Evolutionary conservation across 139 green algal genomes (phyloP), one percentile per base, ranked within the genome.

Genomic region (Auxenochlorella protothecoides): DNA sequence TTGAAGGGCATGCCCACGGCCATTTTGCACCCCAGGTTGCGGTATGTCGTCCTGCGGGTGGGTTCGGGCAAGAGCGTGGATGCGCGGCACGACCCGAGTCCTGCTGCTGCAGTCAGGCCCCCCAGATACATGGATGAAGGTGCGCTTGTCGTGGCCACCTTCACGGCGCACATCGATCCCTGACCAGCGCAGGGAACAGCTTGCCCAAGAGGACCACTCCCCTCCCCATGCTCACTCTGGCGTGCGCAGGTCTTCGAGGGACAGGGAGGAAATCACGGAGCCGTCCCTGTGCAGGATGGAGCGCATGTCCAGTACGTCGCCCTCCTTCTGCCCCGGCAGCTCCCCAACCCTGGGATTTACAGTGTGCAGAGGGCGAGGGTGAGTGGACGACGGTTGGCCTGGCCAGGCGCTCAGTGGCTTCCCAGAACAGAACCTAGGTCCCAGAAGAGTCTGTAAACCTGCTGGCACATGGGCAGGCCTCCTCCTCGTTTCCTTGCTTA

Each of bases 1-100:
- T 97, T 98, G 88, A 99, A 98, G 10, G 95, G 95, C 91, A 99
- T 97, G 69, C 95, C 95, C 72, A 99, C 92, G 4, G 85, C 90
- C 81, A 97, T 78, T 89, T 98, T 99, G 79, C 76, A 80, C 3
- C 92, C 93, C 59, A 99, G 89, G 65, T 83, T 77, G 70, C 84
- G 79, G 89, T 98, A 99, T 63, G 76, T 16, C 68, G 60, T 55
- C 68, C 73, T 78, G 73, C 72, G 3, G 14, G 9, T 16, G 62
- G 13, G 13, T 5, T n/a, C 4, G 1, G 27, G 11, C 59, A 65
- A 53, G 56, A 65, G 9, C 27, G 56, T 7, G 6, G n/a, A 57
- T 16, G n/a, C 27, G 8, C 16, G 44, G 55, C 68, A 54, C 67
- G 27, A 44, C 27, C 27, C 27, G 27, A 1, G 27, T 44, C 27